These are phyloP conservation scores for Cardamine occulta DNA, from an alignment of 345 rosid genomes.

Conservation along the genomic window DNA sequence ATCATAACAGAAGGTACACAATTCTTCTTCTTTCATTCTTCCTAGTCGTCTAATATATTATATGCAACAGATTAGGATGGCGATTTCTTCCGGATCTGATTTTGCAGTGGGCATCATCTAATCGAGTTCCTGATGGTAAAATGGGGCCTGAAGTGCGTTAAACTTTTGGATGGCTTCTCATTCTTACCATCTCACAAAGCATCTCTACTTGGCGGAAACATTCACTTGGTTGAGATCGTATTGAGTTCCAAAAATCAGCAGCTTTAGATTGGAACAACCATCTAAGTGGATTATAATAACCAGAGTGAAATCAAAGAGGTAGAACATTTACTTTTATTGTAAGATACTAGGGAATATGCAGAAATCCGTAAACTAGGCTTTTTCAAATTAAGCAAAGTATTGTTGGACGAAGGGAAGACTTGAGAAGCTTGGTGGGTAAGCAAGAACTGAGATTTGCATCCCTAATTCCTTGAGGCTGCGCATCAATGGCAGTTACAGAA, in stretches of 20 bases:
- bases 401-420: no score
- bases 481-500: no score
- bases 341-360: neutral
- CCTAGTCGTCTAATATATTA: neutral
- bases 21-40: neutral
- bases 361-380: neutral
- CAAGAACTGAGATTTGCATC: no score
- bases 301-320: neutral
- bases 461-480: no score
- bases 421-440: no score
- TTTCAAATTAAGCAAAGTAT: no score
- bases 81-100: neutral
- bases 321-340: neutral
- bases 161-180: constrained; percentile 79
- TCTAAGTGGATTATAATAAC: neutral
- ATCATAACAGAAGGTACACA: constrained; percentile 84
- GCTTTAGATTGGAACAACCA: constrained; percentile 4
- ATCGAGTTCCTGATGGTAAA: constrained; percentile 86
- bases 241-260: constrained; percentile 35
- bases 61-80: neutral
- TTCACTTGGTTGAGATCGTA: constrained; percentile 75
- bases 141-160: constrained; percentile 81
- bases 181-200: constrained; percentile 79
- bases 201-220: constrained; percentile 63
- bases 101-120: constrained; percentile 86